Conservation (phyloP, 1,284 basidiomycete species). For the Anthracocystis setariae region DNA sequence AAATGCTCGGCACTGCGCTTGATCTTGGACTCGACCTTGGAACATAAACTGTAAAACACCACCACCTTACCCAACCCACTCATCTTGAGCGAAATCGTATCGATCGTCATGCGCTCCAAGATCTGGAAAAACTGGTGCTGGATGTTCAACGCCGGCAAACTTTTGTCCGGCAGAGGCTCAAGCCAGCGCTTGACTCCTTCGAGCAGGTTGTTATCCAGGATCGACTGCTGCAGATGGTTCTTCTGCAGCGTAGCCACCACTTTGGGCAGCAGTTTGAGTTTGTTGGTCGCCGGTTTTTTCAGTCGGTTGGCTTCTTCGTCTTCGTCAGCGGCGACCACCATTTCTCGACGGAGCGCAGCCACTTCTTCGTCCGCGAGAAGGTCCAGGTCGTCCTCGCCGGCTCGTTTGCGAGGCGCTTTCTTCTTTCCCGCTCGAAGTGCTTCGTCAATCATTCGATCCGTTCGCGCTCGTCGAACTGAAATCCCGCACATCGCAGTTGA, state of each 20-base stretch:
- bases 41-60: constrained; percentile 92
- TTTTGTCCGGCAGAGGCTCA: constrained; percentile 90
- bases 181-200: constrained; percentile 92
- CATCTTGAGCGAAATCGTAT: constrained; percentile 89
- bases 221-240: constrained; percentile 88
- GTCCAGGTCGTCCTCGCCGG: constrained; percentile 73
- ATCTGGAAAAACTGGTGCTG: constrained; percentile 89
- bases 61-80: constrained; percentile 90
- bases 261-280: constrained; percentile 83
- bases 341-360: constrained; percentile 80
- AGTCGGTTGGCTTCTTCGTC: constrained; percentile 84
- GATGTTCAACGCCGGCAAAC: constrained; percentile 93
- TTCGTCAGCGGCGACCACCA: constrained; percentile 86
- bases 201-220: constrained; percentile 92
- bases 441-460: constrained; percentile 48
- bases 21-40: constrained; percentile 82
- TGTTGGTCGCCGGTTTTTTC: constrained; percentile 85
- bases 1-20: constrained; percentile 83
- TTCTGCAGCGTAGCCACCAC: constrained; percentile 95
- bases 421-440: constrained; percentile 45
- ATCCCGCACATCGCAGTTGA: too few relatives aligned
- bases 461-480: constrained; percentile 37
- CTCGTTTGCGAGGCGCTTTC: constrained; percentile 50
- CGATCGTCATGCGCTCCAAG: constrained; percentile 84
- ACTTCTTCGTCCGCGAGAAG: constrained; percentile 91